Evolutionary conservation across 2,329 filamentous ascomycete genomes (phyloP).

Genomic region (Penicillium concentricum): DNA sequence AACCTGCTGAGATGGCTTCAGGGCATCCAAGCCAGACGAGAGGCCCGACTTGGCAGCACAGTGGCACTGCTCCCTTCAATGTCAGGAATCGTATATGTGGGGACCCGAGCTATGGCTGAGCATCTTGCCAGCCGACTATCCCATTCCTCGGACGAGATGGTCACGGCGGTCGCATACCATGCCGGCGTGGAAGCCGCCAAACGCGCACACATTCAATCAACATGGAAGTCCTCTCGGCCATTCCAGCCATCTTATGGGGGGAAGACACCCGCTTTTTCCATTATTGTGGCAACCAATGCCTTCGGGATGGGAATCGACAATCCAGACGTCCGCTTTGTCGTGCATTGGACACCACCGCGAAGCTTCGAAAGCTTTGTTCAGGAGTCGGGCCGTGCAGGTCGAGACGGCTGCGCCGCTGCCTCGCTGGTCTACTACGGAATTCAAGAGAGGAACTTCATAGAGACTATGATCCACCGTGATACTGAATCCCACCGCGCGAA

Average conservation of each 20-base stretch:
- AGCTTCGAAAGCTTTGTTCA: constrained; percentile 97
- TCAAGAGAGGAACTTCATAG: constrained; percentile 76
- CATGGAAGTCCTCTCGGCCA: constrained; percentile 37
- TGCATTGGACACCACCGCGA: constrained; percentile 91
- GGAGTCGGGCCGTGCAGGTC: constrained; percentile 86
- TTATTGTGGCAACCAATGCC: constrained; percentile 92
- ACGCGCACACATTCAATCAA: constrained; percentile 57
- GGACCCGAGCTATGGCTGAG: constrained; percentile 42
- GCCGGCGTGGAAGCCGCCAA: constrained; percentile 69
- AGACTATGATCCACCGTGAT: constrained; percentile 35
- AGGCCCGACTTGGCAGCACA: constrained; percentile 47
- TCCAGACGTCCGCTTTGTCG: constrained; percentile 87
- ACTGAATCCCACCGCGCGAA: constrained; percentile 39
- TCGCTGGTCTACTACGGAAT: constrained; percentile 91
- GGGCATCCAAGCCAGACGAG: constrained; percentile 67
- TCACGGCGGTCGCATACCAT: constrained; percentile 49
- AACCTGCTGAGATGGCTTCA: constrained; percentile 77
- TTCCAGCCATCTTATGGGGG: constrained; percentile 12
- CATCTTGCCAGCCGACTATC: constrained; percentile 40
- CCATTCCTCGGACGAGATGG: constrained; percentile 23
- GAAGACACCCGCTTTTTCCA: constrained; percentile 68
- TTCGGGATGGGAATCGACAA: constrained; percentile 99
- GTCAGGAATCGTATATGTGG: constrained; percentile 50
- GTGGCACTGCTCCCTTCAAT: constrained; percentile 34
- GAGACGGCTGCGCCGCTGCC: constrained; percentile 81